phyloP scores from a whole-genome alignment of 345 rosid species.

The Citrus glauca region DNA sequence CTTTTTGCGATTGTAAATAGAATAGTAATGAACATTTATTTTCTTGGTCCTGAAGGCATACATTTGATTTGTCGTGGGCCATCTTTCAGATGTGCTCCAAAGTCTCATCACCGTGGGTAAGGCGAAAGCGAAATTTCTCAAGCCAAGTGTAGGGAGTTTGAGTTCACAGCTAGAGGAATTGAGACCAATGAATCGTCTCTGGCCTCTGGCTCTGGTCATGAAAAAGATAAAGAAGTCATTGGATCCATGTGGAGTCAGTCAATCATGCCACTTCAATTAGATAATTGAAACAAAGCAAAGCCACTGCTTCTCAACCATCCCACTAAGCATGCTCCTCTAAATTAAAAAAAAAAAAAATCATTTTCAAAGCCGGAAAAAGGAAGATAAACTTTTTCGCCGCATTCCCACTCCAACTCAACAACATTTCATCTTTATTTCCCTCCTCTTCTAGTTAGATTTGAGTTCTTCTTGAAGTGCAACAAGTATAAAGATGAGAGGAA shows the following conservation, averaged over 20 bases:
- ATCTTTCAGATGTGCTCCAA: not conserved
- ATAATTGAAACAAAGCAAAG: constrained; percentile 8
- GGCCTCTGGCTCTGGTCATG: not conserved
- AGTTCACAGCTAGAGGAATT: not conserved
- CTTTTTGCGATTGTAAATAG: constrained; percentile 9
- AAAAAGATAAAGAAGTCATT: no score
- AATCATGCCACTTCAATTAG: not conserved
- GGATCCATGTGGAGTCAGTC: constrained; percentile 2
- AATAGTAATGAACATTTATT: not conserved
- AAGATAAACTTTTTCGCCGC: not conserved
- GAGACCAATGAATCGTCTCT: not conserved
- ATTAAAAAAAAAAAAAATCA: not conserved
- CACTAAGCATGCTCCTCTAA: constrained; percentile 11
- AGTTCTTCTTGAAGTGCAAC: not conserved
- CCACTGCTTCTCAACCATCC: constrained; percentile 35
- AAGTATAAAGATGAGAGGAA: constrained; percentile 11
- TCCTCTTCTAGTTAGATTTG: not conserved
- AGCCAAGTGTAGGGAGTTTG: not conserved
- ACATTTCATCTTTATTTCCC: not conserved
- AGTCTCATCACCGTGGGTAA: not conserved
- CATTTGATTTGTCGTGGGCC: not conserved
- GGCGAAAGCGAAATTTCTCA: not conserved
- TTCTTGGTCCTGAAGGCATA: not conserved
- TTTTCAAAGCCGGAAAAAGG: not conserved
- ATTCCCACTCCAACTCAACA: not conserved